Percentiles rank a stretch among this genome's conserved stretches.
phyloP scores from a whole-genome alignment of 1,284 basidiomycete genomes.

The Bjerkandera adusta region DNA sequence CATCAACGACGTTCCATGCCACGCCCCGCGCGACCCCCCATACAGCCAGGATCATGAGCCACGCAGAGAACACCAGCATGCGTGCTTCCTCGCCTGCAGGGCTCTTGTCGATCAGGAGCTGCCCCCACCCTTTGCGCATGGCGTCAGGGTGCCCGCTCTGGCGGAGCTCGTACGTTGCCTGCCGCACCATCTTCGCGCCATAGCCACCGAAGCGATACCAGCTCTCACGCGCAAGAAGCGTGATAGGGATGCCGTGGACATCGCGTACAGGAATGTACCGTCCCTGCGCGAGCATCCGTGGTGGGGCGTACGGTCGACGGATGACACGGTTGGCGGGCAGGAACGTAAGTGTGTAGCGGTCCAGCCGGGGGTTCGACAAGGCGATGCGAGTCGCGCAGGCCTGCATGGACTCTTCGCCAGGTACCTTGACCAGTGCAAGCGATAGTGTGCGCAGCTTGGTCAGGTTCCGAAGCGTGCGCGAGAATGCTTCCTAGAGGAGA shows the following conservation, averaged over 20 bases:
- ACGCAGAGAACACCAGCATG: conserved; percentile 53
- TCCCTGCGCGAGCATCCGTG: conserved; percentile 36
- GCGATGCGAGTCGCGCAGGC: conserved; percentile 60
- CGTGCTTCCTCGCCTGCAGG: conserved; percentile 69
- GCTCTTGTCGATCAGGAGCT: conserved; percentile 53
- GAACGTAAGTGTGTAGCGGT: conserved; percentile 60
- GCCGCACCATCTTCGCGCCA: conserved; percentile 21
- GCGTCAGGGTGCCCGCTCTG: conserved; percentile 40
- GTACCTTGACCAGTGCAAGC: conserved; percentile 60
- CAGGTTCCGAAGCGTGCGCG: conserved; percentile 46
- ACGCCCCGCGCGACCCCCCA: conserved; percentile 44
- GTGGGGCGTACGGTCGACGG: conserved; percentile 29
- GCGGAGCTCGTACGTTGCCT: conserved; percentile 46
- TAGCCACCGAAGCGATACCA: conserved; percentile 35
- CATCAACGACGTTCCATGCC: not conserved
- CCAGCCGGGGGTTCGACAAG: conserved; percentile 59
- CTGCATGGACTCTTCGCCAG: conserved; percentile 59
- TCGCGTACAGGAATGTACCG: conserved; percentile 49
- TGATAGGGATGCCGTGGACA: conserved; percentile 41
- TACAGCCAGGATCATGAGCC: conserved; percentile 52
- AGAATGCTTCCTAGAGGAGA: conserved; percentile 32
- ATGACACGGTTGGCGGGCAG: conserved; percentile 42
- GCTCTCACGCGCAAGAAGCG: conserved; percentile 42
- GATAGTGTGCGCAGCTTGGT: conserved; percentile 57
- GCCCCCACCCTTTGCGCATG: conserved; percentile 30